phyloP scores from a whole-genome alignment of 1,139 yeast genomes.

The Geotrichum australiense region DNA sequence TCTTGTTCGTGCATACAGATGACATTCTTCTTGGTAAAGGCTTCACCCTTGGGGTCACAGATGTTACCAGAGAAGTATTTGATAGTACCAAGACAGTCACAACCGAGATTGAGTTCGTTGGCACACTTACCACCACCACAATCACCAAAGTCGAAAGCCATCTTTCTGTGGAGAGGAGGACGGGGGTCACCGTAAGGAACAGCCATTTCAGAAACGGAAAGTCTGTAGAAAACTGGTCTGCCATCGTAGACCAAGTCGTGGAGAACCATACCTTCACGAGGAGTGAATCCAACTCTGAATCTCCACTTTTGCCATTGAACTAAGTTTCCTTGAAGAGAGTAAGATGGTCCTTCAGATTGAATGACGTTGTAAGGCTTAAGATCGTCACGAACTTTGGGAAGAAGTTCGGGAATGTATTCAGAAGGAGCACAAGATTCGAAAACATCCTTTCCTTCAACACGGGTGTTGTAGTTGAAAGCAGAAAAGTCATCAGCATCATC shows the following conservation, averaged over 20 bases:
- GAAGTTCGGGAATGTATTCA: constrained; percentile 44
- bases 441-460: constrained; percentile 56
- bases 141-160: constrained; percentile 89
- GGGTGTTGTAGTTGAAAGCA: constrained; percentile 32
- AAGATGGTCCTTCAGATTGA: constrained; percentile 87
- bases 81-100: constrained; percentile 86
- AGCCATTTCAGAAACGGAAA: constrained; percentile 80
- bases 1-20: constrained; percentile 91
- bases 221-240: constrained; percentile 70
- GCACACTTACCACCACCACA: constrained; percentile 82
- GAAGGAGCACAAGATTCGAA: constrained; percentile 63
- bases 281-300: constrained; percentile 66
- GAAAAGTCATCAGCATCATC: constrained; percentile 49
- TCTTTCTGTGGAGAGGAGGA: constrained; percentile 85
- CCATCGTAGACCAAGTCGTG: constrained; percentile 77
- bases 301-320: constrained; percentile 89
- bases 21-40: constrained; percentile 60
- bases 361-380: constrained; percentile 68
- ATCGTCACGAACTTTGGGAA: constrained; percentile 36
- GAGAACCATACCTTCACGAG: constrained; percentile 78
- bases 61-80: constrained; percentile 67
- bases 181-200: constrained; percentile 91
- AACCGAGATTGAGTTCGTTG: constrained; percentile 68
- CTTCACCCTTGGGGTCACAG: constrained; percentile 57
- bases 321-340: constrained; percentile 51